Evolutionary conservation across 2,329 filamentous ascomycete genomes (phyloP), one percentile per base, ranked within the genome.

Genomic region (Colletotrichum nymphaeae): DNA sequence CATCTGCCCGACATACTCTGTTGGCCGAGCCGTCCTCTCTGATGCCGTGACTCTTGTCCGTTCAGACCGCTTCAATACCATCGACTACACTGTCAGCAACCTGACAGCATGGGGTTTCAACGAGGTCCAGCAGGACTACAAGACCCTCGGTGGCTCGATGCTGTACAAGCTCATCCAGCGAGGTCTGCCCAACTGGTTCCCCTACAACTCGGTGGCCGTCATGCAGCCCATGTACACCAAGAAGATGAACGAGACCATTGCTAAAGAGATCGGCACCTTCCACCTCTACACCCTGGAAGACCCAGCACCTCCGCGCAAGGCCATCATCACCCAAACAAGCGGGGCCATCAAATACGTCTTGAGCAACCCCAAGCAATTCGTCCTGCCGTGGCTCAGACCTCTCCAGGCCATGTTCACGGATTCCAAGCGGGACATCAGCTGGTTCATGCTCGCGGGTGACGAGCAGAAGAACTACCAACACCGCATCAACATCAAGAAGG

Each of bases 41-140:
- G 90, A 92, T 75, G 90, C 90, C 4, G 85, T 91, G 2, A 86
- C 87, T 0, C 83, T 92, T 11, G 89, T 92, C 3, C 86, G 90
- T 8, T 87, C 86, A 0, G 90, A 92, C 76, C 83, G 90, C 5
- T 92, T 91, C 81, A 88, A 89, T 77, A 91, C 90, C 0, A 66
- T 86, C 26, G 86, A 87, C 74, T 87, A 83, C 74, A 86, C 79
- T 3, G 80, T 82, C 5, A 77, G 80, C 1, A 83, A 81, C 69
- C 78, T 87, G 37, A 87, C 85, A 0, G 83, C 80, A 26, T 87
- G 84, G 84, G 85, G 85, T 3, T 84, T 80, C 74, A 85, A 84
- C 35, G 83, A 85, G 72, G 82, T 83, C 1, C 77, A 80, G 42
- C 77, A 77, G 16, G 82, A 85, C 75, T 74, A 76, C 62, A 82